A percentile compares a stretch with the other conserved stretches of the same genome.
These are phyloP conservation scores for Epichloe amarillans DNA, from an alignment of 2,329 filamentous ascomycete species.

Conservation along the genomic window DNA sequence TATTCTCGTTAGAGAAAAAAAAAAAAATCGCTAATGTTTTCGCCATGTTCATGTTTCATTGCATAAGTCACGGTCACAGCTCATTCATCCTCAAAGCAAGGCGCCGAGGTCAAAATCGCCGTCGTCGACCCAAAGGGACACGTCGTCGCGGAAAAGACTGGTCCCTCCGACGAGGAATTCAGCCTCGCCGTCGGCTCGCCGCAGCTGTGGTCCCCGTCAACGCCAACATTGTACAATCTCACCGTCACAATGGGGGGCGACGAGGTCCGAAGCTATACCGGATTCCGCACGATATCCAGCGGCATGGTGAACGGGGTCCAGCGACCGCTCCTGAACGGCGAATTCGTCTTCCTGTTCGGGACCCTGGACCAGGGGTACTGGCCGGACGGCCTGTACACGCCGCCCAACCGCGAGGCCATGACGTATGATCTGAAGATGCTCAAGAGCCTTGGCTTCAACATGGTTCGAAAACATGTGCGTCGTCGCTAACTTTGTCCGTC, in stretches of 20 bases:
- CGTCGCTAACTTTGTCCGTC: slow-evolving; percentile 13
- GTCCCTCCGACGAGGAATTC: slow-evolving; percentile 35
- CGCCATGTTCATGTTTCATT: not conserved
- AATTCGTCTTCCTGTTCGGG: slow-evolving; percentile 54
- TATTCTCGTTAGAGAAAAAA: too few species aligned
- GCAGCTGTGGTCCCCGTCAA: slow-evolving; percentile 51
- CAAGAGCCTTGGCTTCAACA: slow-evolving; percentile 56
- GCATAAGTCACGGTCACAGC: slow-evolving; percentile 43
- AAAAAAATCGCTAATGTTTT: not conserved
- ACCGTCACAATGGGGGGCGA: slow-evolving; percentile 40
- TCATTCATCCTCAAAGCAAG: slow-evolving; percentile 26
- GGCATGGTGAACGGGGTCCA: slow-evolving; percentile 43
- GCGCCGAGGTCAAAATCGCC: slow-evolving; percentile 22
- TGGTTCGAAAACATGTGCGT: slow-evolving; percentile 55
- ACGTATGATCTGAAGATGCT: slow-evolving; percentile 49
- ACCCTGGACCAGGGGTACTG: slow-evolving; percentile 60
- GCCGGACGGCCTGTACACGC: slow-evolving; percentile 55
- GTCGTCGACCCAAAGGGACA: slow-evolving; percentile 24
- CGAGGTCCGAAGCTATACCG: slow-evolving; percentile 49
- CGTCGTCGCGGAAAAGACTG: slow-evolving; percentile 29
- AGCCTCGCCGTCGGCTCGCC: slow-evolving; percentile 40
- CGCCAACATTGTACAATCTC: slow-evolving; percentile 51
- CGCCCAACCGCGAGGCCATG: slow-evolving; percentile 55
- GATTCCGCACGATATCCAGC: slow-evolving; percentile 50
- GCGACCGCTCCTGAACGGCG: slow-evolving; percentile 53